Evolutionary conservation across 2,329 filamentous ascomycete species (phyloP).

Genomic region (Cladosporium halotolerans): DNA sequence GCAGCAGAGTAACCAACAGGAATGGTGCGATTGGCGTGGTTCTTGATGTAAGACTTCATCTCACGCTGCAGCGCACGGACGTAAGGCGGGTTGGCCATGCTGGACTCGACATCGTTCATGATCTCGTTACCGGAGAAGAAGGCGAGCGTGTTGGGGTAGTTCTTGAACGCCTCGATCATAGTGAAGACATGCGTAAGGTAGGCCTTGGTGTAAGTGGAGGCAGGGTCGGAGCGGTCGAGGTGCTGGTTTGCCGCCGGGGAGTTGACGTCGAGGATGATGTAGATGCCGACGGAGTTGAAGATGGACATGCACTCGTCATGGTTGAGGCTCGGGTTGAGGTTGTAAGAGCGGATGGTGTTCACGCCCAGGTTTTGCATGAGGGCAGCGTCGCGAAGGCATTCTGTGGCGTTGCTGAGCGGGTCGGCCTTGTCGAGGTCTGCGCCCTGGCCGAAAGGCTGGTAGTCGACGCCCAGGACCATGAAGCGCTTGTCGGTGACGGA

Average conservation of each 20-base stretch:
- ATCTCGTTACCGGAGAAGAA: conserved; percentile 66
- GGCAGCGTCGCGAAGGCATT: conserved; percentile 57
- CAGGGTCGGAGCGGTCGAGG: conserved; percentile 51
- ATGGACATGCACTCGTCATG: conserved; percentile 58
- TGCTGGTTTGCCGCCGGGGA: conserved; percentile 51
- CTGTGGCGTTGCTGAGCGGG: conserved; percentile 51
- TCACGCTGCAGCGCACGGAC: conserved; percentile 59
- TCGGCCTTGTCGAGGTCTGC: conserved; percentile 50
- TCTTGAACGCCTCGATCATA: conserved; percentile 61
- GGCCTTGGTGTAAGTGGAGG: conserved; percentile 47
- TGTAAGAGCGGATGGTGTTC: conserved; percentile 62
- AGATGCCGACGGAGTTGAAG: conserved; percentile 61
- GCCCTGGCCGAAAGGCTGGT: conserved; percentile 57
- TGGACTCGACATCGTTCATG: conserved; percentile 54
- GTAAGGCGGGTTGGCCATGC: conserved; percentile 50
- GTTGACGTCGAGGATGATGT: conserved; percentile 62
- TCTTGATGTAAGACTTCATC: conserved; percentile 61
- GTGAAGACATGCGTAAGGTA: conserved; percentile 56
- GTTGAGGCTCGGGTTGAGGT: conserved; percentile 53
- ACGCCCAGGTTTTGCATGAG: conserved; percentile 55
- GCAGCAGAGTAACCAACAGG: conserved; percentile 66
- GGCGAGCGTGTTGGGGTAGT: conserved; percentile 58
- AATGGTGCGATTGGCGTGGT: conserved; percentile 51
- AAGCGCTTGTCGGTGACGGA: conserved; percentile 52
- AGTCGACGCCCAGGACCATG: conserved; percentile 59